Evolutionary conservation across 805 yeast species (phyloP).

Genomic region (Metschnikowia henanensis): DNA sequence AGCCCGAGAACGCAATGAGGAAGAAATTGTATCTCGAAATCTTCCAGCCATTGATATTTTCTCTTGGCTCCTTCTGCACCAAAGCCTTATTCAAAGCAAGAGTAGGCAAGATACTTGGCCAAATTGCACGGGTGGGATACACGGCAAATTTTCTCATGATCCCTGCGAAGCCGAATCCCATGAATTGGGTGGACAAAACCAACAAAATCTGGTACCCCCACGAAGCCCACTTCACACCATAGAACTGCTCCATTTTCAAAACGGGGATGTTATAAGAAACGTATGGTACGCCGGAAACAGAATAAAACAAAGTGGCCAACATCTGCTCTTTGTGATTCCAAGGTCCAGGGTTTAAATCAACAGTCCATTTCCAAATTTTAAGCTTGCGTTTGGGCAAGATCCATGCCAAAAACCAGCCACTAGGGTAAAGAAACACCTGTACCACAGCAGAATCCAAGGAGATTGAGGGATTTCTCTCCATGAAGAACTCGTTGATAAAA

Average conservation of each 20-base stretch:
- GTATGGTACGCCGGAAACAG: constrained; percentile 30
- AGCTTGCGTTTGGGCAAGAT: constrained; percentile 43
- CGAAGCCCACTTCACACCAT: constrained; percentile 28
- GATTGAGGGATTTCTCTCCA: constrained; percentile 19
- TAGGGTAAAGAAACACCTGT: constrained; percentile 21
- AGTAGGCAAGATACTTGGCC: constrained; percentile 46
- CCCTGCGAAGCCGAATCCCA: constrained; percentile 35
- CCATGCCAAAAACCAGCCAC: constrained; percentile 37
- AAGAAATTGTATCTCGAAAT: constrained; percentile 26
- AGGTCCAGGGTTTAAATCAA: constrained; percentile 59
- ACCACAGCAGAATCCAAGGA: constrained; percentile 16
- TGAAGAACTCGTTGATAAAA: constrained; percentile 19
- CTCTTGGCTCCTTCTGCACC: constrained; percentile 29
- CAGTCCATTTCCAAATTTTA: constrained; percentile 32
- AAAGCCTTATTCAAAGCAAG: constrained; percentile 43
- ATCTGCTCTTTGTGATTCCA: constrained; percentile 67
- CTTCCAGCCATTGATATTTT: constrained; percentile 33
- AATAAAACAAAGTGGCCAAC: constrained; percentile 51
- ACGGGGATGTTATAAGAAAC: constrained; percentile 31
- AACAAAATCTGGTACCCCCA: constrained; percentile 27
- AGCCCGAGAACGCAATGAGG: constrained; percentile 14
- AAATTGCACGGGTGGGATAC: constrained; percentile 50
- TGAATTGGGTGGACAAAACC: constrained; percentile 24
- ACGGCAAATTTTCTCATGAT: constrained; percentile 37
- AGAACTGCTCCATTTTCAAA: constrained; percentile 26